Conservation (phyloP, 1,284 basidiomycete species). For the Neonothopanus nambi region DNA sequence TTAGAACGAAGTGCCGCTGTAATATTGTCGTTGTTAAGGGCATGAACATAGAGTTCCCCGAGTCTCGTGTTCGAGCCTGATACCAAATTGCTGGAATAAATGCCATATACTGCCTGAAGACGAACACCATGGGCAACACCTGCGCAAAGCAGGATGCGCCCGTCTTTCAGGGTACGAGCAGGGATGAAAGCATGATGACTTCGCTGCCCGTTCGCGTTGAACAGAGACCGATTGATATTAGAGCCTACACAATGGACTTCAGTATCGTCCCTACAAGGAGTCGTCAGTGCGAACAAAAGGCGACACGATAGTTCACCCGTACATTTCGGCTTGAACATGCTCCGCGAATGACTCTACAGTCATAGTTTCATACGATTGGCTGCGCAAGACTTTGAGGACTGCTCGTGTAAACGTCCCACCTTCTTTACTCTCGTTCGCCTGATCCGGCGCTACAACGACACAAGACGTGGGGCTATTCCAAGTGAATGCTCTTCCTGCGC, state of each 20-base stretch:
- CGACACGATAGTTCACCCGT: not conserved
- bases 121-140: not conserved
- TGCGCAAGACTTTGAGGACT: not conserved
- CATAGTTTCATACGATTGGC: not conserved
- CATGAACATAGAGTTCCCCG: not conserved
- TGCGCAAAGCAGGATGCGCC: not conserved
- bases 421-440: not conserved
- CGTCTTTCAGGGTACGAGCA: not conserved
- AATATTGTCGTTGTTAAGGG: not conserved
- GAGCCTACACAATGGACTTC: not conserved
- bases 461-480: not conserved
- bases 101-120: not conserved
- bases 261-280: not conserved
- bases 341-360: not conserved
- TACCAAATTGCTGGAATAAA: conserved; percentile 1
- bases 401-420: conserved; percentile 2
- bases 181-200: conserved; percentile 2
- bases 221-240: not conserved
- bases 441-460: not conserved
- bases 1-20: not conserved
- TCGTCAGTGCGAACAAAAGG: not conserved
- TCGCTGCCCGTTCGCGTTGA: not conserved
- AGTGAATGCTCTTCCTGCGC: not conserved
- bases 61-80: not conserved
- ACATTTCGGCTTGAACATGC: not conserved